Evolutionary conservation across 1,284 basidiomycete species (phyloP).

Genomic region (Rhodofomes roseus): DNA sequence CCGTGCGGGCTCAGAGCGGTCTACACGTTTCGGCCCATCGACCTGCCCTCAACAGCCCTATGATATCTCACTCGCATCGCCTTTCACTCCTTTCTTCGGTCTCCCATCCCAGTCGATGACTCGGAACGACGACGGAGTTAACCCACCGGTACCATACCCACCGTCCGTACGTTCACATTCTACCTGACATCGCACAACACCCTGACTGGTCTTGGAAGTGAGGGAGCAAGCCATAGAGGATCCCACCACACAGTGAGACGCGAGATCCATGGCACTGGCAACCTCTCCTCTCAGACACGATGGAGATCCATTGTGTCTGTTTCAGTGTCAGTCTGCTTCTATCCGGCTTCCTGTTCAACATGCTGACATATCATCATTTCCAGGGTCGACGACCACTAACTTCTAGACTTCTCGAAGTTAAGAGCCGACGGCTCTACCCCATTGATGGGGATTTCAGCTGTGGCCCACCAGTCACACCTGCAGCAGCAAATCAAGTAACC

Average conservation of each 20-base stretch:
- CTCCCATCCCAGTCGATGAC: background rate
- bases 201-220: no score
- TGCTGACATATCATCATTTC: background rate
- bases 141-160: no score
- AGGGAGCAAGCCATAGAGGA: no score
- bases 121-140: background rate
- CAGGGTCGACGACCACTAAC: background rate
- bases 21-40: background rate
- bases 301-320: no score
- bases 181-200: no score
- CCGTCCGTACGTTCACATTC: no score
- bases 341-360: background rate
- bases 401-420: no score
- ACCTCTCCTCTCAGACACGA: no score
- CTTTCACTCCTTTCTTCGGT: background rate
- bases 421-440: no score
- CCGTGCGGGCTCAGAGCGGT: background rate
- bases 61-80: background rate
- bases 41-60: background rate
- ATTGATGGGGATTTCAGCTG: no score
- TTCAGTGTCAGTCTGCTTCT: background rate
- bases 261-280: no score
- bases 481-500: background rate
- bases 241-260: no score
- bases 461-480: background rate